phyloP scores from a whole-genome alignment of 2,329 filamentous ascomycete species.

The Colletotrichum coccodes region DNA sequence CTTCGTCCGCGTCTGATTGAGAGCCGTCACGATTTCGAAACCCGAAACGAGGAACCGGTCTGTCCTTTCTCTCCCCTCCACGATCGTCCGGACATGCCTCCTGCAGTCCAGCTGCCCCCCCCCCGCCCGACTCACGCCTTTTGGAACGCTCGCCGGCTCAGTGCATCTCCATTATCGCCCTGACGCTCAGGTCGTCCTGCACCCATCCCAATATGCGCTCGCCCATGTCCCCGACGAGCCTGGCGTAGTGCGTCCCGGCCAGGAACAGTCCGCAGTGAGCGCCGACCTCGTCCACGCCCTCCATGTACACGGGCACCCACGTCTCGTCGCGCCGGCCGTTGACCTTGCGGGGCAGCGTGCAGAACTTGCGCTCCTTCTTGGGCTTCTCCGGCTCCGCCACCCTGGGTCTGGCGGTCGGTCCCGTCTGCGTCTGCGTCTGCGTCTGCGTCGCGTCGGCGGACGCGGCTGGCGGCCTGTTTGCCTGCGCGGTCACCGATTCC shows the following conservation, averaged over 20 bases:
- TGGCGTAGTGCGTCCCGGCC: slow-evolving; percentile 76
- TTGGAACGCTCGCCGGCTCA: neutral
- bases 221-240: slow-evolving; percentile 79
- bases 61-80: neutral
- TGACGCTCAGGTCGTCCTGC: slow-evolving; percentile 64
- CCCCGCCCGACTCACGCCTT: neutral
- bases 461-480: slow-evolving; percentile 12
- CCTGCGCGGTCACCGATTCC: neutral
- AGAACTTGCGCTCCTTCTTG: slow-evolving; percentile 79
- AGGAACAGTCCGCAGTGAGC: slow-evolving; percentile 89
- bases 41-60: too few species aligned
- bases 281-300: slow-evolving; percentile 83
- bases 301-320: slow-evolving; percentile 86
- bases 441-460: slow-evolving; percentile 36
- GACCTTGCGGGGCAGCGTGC: slow-evolving; percentile 71
- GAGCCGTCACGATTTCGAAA: too few species aligned
- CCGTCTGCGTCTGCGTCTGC: too few species aligned
- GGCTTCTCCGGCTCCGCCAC: slow-evolving; percentile 39
- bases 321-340: slow-evolving; percentile 70
- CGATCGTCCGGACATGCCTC: too few species aligned
- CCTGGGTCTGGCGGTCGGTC: neutral
- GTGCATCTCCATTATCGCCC: slow-evolving; percentile 46
- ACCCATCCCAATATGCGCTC: slow-evolving; percentile 77
- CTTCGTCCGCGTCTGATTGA: too few species aligned
- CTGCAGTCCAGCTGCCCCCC: neutral